phyloP scores from a whole-genome alignment of 306 rosid species.

The Ceratonia siliqua region DNA sequence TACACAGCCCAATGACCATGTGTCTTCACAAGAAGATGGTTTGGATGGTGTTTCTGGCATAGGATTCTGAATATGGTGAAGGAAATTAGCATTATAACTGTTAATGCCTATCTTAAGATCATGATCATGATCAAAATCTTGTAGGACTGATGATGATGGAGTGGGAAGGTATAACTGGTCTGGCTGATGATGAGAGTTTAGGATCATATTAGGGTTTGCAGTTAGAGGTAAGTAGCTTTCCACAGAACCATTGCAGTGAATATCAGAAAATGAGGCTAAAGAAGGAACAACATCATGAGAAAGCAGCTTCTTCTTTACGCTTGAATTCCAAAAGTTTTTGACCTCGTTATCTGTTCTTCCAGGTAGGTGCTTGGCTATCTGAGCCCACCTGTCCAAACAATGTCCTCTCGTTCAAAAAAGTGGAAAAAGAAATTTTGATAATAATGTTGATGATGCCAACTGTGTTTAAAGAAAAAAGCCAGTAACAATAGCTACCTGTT shows the following conservation, averaged over 20 bases:
- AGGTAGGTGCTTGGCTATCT: constrained; percentile 95
- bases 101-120: constrained; percentile 45
- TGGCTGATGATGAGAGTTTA: constrained; percentile 37
- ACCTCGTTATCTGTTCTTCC: constrained; percentile 99
- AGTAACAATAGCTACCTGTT: constrained; percentile 74
- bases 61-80: constrained; percentile 44
- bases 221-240: constrained; percentile 61
- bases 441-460: no score
- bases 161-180: constrained; percentile 55
- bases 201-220: constrained; percentile 53
- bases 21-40: constrained; percentile 45
- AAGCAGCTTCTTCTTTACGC: constrained; percentile 86
- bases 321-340: constrained; percentile 98
- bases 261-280: constrained; percentile 51
- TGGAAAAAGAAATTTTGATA: constrained; percentile 26
- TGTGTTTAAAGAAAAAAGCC: neutral
- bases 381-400: constrained; percentile 78
- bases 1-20: constrained; percentile 38
- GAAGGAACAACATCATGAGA: constrained; percentile 59
- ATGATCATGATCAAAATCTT: constrained; percentile 40
- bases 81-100: constrained; percentile 32
- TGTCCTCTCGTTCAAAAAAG: constrained; percentile 7
- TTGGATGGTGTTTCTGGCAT: constrained; percentile 34
- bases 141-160: constrained; percentile 50
- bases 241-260: constrained; percentile 36